Percentiles rank a stretch among this genome's conserved stretches.
These are phyloP conservation scores for Fusarium cyanostomum DNA, from an alignment of 2,329 filamentous ascomycete genomes.

Conservation along the genomic window DNA sequence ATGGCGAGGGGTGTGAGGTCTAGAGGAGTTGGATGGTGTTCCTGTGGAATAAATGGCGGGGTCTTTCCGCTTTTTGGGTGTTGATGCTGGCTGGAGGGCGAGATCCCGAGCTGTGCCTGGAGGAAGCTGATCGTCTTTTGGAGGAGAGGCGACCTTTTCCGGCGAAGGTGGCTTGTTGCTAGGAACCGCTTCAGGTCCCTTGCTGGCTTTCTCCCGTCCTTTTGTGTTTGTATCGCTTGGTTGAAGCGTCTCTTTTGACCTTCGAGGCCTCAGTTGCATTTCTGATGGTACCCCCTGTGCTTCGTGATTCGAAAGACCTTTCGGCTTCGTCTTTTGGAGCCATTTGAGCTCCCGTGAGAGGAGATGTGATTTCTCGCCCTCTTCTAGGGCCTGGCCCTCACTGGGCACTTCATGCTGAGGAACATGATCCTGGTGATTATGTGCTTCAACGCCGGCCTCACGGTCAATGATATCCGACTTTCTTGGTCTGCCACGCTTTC, in stretches of 20 bases:
- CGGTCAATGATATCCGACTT: background rate
- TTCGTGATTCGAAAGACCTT: background rate
- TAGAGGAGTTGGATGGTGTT: constrained; percentile 33
- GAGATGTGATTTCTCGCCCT: background rate
- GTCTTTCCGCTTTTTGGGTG: constrained; percentile 13
- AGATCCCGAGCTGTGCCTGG: background rate
- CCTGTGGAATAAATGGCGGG: background rate
- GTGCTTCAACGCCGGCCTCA: background rate
- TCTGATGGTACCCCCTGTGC: background rate
- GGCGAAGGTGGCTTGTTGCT: background rate
- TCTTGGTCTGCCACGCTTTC: constrained; percentile 13
- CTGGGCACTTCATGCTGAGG: background rate
- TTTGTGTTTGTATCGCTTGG: background rate
- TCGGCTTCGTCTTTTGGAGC: constrained; percentile 24
- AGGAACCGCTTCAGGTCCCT: background rate
- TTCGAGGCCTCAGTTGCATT: background rate
- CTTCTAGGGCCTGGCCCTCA: background rate
- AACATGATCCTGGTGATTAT: background rate
- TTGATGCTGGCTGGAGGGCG: background rate
- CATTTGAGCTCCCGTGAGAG: constrained; percentile 24
- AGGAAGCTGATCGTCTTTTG: background rate
- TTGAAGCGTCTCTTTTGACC: constrained; percentile 1
- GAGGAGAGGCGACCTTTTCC: background rate
- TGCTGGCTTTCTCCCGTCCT: background rate
- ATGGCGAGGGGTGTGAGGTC: constrained; percentile 42